Evolutionary conservation across 2,329 filamentous ascomycete species (phyloP).

Genomic region (Xylariales sp.): DNA sequence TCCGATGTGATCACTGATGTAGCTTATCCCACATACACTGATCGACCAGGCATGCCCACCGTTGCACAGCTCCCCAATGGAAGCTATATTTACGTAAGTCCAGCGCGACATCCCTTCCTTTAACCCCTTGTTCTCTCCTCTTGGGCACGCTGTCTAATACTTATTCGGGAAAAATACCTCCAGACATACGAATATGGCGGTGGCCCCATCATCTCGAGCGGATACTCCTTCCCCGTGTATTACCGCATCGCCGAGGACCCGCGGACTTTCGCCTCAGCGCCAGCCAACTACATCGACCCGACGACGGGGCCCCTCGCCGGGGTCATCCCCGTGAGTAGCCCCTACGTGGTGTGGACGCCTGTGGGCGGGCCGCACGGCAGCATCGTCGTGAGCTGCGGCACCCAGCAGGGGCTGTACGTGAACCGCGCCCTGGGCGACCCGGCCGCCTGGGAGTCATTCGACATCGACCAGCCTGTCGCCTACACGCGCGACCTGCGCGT

Average conservation of each 20-base stretch:
- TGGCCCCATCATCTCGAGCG: constrained; percentile 18
- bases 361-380: constrained; percentile 25
- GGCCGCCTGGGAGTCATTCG: constrained; percentile 21
- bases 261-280: constrained; percentile 17
- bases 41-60: constrained; percentile 33
- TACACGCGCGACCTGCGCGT: constrained; percentile 23
- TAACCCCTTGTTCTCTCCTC: no score
- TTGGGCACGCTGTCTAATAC: no score
- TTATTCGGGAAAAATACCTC: not conserved
- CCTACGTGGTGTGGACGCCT: constrained; percentile 28
- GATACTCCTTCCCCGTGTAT: constrained; percentile 23
- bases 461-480: constrained; percentile 17
- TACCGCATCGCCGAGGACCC: constrained; percentile 26
- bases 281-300: constrained; percentile 15
- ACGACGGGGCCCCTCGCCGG: constrained; percentile 21
- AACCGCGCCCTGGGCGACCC: constrained; percentile 24
- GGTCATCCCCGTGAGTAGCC: constrained; percentile 21
- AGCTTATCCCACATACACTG: constrained; percentile 37
- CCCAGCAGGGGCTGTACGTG: constrained; percentile 22
- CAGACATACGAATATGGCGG: constrained; percentile 27
- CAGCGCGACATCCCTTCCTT: no score
- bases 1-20: constrained; percentile 57
- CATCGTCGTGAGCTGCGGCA: constrained; percentile 26
- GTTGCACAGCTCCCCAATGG: constrained; percentile 54
- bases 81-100: constrained; percentile 50